Percentiles rank a stretch among this genome's conserved stretches.
phyloP scores from a whole-genome alignment of 768 basidiomycete genomes.

The Thelephora ganbajun region DNA sequence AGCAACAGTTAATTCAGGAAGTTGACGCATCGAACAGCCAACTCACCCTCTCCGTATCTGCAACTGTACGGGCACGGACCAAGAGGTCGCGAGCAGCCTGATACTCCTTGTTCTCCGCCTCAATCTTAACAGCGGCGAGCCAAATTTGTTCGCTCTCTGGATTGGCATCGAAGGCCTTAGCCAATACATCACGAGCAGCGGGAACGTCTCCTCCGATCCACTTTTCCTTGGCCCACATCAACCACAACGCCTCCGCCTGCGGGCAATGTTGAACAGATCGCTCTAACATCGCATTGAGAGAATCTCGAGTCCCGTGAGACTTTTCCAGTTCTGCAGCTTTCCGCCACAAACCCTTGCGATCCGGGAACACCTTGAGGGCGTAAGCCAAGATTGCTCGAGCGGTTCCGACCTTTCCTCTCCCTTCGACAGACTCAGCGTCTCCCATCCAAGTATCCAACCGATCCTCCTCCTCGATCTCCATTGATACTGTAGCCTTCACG shows the following conservation, averaged over 20 bases:
- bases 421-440: conserved; percentile 77
- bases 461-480: conserved; percentile 95
- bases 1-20: background rate
- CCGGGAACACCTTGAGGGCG: conserved; percentile 83
- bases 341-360: conserved; percentile 75
- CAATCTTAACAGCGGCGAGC: conserved; percentile 94
- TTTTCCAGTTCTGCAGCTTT: conserved; percentile 91
- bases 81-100: conserved; percentile 78
- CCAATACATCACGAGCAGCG: conserved; percentile 81
- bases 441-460: conserved; percentile 79
- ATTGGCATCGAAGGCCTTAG: conserved; percentile 84
- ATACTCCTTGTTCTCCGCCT: conserved; percentile 89
- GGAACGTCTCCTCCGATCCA: conserved; percentile 85
- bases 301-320: conserved; percentile 72
- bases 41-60: conserved; percentile 80
- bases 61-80: conserved; percentile 77
- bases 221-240: conserved; percentile 97
- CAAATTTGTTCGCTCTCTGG: conserved; percentile 96
- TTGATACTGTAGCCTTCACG: conserved; percentile 82
- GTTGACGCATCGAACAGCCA: background rate
- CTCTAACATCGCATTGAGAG: conserved; percentile 66
- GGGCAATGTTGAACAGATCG: conserved; percentile 86
- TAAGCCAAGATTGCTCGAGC: conserved; percentile 85
- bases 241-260: conserved; percentile 91
- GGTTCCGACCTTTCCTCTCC: conserved; percentile 62